Evolutionary conservation across 306 rosid genomes (phyloP).

Genomic region (Castanea sativa): DNA sequence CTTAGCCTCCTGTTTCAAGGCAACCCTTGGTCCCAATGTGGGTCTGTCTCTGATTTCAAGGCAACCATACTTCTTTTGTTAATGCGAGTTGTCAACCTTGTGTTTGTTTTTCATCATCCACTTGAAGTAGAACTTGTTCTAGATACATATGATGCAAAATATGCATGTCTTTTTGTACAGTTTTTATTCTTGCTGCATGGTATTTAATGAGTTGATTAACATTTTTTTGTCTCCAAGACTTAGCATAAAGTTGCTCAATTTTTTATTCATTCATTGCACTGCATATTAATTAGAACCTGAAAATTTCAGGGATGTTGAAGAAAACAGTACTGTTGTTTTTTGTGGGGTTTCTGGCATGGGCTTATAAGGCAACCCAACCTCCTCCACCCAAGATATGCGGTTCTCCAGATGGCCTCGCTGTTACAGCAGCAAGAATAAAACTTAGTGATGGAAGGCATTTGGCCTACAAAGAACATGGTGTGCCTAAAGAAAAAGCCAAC

Average conservation of each 20-base stretch:
- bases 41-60: neutral
- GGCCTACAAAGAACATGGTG: slow-evolving; percentile 85
- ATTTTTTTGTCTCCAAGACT: neutral
- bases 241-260: neutral
- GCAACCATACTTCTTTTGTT: neutral
- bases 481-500: slow-evolving; percentile 60
- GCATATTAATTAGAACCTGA: slow-evolving; percentile 13
- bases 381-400: slow-evolving; percentile 79
- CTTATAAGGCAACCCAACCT: slow-evolving; percentile 70
- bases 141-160: neutral
- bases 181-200: slow-evolving; percentile 6
- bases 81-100: neutral
- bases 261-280: neutral
- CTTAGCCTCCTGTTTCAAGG: too few species aligned
- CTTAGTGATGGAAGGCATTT: slow-evolving; percentile 87
- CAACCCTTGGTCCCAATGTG: neutral
- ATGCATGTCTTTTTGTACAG: neutral
- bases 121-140: neutral
- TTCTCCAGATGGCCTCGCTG: slow-evolving; percentile 61
- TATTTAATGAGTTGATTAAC: neutral
- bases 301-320: slow-evolving; percentile 57
- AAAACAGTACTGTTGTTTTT: slow-evolving; percentile 47
- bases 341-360: slow-evolving; percentile 72
- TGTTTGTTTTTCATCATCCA: neutral
- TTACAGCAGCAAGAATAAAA: slow-evolving; percentile 73